phyloP scores from a whole-genome alignment of 2,329 filamentous ascomycete species.

The Ustulina deusta region DNA sequence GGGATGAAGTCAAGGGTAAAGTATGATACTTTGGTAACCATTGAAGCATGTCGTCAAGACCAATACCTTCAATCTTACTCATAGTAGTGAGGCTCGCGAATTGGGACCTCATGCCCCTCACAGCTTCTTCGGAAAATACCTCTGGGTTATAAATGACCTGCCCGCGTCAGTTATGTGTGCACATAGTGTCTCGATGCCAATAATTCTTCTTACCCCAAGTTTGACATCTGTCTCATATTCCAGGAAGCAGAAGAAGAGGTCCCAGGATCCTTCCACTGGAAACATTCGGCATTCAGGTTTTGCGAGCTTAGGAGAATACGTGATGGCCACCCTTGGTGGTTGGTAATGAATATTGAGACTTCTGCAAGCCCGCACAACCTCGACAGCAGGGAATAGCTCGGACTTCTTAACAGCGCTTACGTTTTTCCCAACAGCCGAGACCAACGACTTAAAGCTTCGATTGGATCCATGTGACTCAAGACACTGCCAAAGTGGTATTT shows the following conservation, averaged over 20 bases:
- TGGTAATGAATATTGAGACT: neutral
- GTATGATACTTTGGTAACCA: conserved; percentile 12
- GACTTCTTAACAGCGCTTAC: conserved; percentile 4
- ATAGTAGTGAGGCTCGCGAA: neutral
- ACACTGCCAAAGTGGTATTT: conserved; percentile 6
- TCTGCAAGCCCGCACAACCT: conserved; percentile 1
- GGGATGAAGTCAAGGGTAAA: too few relatives aligned
- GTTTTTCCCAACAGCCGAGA: conserved; percentile 4
- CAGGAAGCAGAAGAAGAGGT: conserved; percentile 10
- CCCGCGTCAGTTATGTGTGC: too few relatives aligned
- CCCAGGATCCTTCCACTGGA: conserved; percentile 8
- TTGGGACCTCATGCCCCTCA: too few relatives aligned
- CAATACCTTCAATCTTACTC: neutral
- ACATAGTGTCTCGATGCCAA: too few relatives aligned
- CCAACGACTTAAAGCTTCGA: neutral
- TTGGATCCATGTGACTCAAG: conserved; percentile 10
- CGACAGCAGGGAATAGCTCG: conserved; percentile 7
- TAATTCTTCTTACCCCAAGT: conserved; percentile 15
- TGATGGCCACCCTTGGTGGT: conserved; percentile 7
- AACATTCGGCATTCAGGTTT: conserved; percentile 6
- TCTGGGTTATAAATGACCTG: too few relatives aligned
- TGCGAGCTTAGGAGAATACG: conserved; percentile 11
- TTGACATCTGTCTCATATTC: conserved; percentile 10
- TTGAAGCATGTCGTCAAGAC: conserved; percentile 6
- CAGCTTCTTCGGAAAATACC: too few relatives aligned